Evolutionary conservation across 148 eudicot genomes (phyloP), one percentile per base, ranked within the genome.

Genomic region (Polygonum aviculare): DNA sequence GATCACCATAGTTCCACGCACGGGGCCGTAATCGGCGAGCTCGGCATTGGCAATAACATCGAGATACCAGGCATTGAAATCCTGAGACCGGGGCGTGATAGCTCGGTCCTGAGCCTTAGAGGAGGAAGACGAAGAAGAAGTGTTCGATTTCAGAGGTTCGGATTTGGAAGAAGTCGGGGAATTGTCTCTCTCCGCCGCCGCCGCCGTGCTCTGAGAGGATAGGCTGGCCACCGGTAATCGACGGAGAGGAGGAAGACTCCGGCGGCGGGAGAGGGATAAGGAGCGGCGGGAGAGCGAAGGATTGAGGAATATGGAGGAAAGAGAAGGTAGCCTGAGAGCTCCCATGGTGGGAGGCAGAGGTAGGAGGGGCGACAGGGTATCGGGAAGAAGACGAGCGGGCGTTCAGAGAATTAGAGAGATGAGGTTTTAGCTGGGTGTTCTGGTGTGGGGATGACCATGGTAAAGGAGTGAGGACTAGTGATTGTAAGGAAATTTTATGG

Each of bases 1-100:
- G 77, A 96, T 96, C 76, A 93, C 99, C 91, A 96, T 93, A 51
- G 99, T 96, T 31, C 99, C 99, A 4, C 99, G 87, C 33, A 96
- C 99, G 1, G 99, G 99, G 6, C 99, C 99, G 22, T 96, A 93
- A 87, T 96, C 99, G 7, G 99, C 94, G 59, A 96, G 88, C 81
- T 96, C 94, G 12, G 98, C 98, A 70, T 80, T 80, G 33, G 93
- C 87, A 69, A 96, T 91, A 18, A 96, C 76, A 77, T 96, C 99
- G 38, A 91, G 86, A 47, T 96, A 96, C 99, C 99, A 96, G 0
- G 88, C 94, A 76, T 83, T 96, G 84, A 96, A 96, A 81, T 96
- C 98, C 84, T 86, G 85, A 6, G 98, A 91, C 36, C 99, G 85
- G 38, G 94, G 98, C 7, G 98, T 88, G 12, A 93, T 86, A 0